Conservation (phyloP, 768 basidiomycete genomes). For the Pulveroboletus frians region DNA sequence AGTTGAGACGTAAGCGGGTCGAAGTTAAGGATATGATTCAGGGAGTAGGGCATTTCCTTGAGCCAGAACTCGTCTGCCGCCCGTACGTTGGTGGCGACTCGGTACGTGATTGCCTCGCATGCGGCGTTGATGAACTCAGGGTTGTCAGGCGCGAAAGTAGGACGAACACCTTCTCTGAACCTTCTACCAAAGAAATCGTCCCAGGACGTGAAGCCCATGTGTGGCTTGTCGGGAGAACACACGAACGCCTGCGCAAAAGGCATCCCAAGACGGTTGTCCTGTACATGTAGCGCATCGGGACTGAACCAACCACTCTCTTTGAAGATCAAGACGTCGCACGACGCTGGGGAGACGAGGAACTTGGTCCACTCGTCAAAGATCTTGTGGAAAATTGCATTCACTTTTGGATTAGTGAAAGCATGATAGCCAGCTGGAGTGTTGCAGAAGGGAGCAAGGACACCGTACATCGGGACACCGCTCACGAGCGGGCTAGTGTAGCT, state of each 20-base stretch:
- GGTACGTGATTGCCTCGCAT: constrained; percentile 52
- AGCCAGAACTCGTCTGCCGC: constrained; percentile 50
- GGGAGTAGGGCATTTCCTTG: constrained; percentile 56
- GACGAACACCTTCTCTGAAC: constrained; percentile 32
- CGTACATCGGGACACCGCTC: constrained; percentile 16
- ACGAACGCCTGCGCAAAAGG: constrained; percentile 37
- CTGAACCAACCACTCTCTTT: constrained; percentile 48
- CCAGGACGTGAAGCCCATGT: constrained; percentile 45
- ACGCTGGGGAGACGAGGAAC: constrained; percentile 42
- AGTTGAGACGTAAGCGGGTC: constrained; percentile 39
- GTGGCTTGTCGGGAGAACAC: constrained; percentile 34
- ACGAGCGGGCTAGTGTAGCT: constrained; percentile 13
- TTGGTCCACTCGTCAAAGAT: constrained; percentile 39
- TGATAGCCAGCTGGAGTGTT: constrained; percentile 20
- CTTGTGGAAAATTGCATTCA: constrained; percentile 35
- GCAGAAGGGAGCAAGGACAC: constrained; percentile 20
- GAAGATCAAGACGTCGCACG: constrained; percentile 37
- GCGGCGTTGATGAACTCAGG: constrained; percentile 38
- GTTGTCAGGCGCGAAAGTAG: constrained; percentile 27
- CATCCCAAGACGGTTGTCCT: constrained; percentile 5
- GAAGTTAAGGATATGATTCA: constrained; percentile 46
- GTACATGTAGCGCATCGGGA: constrained; percentile 22
- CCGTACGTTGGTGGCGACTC: constrained; percentile 34
- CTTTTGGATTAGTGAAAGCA: constrained; percentile 29
- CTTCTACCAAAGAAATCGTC: constrained; percentile 51